These are phyloP conservation scores for Gypsophila paniculata DNA, from an alignment of 179 eudicot species.

Conservation along the genomic window DNA sequence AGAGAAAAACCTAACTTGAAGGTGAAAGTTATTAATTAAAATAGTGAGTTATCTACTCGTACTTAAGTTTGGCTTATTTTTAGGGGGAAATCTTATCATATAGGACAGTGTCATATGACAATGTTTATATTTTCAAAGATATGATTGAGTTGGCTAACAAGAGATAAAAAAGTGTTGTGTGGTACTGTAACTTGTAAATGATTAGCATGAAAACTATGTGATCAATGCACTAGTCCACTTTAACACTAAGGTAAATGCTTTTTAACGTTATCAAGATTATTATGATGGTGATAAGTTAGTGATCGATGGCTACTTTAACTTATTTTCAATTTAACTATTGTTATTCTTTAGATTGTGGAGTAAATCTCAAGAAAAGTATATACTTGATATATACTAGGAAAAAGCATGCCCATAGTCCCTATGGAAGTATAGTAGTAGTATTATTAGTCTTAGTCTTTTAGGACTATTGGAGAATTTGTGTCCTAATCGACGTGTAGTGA, in stretches of 20 bases:
- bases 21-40: too few species aligned
- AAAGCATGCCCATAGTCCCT: constrained; percentile 11
- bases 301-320: constrained; percentile 13
- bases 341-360: constrained; percentile 9
- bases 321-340: not conserved
- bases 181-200: not conserved
- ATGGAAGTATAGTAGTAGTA: not conserved
- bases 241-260: not conserved
- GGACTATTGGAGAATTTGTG: not conserved
- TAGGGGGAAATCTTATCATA: too few species aligned
- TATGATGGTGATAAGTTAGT: constrained; percentile 8
- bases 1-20: too few species aligned
- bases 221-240: constrained; percentile 8
- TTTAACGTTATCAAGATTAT: constrained; percentile 10
- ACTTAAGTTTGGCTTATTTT: too few species aligned
- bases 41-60: too few species aligned
- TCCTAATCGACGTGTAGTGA: not conserved
- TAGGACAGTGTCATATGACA: too few species aligned
- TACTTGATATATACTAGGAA: not conserved
- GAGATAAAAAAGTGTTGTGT: too few species aligned
- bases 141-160: too few species aligned
- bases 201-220: not conserved
- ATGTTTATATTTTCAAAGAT: not conserved
- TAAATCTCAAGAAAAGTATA: constrained; percentile 29
- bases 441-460: not conserved